Evolutionary conservation across 257 asterid genomes (phyloP).

Genomic region (Leptodermis oblonga): DNA sequence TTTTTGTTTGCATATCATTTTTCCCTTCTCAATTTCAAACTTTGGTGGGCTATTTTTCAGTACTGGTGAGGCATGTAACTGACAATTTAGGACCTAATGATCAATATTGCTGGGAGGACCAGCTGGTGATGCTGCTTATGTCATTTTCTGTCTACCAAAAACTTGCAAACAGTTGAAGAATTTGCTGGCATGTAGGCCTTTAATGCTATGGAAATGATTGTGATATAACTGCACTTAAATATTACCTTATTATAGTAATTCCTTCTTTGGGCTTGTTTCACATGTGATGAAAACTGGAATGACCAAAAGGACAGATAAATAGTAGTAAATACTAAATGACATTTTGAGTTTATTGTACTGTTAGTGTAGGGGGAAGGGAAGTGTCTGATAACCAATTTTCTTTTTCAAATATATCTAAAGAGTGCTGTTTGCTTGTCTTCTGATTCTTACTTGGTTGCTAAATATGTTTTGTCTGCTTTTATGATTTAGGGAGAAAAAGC

Average conservation of each 20-base stretch:
- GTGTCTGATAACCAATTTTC: not conserved
- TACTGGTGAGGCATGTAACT: not conserved
- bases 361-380: not conserved
- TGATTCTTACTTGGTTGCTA: not conserved
- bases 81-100: not conserved
- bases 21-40: not conserved
- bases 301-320: not conserved
- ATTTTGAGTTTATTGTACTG: not conserved
- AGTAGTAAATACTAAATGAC: not conserved
- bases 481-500: conserved; percentile 18
- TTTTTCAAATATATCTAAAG: not conserved
- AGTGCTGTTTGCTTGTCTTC: not conserved
- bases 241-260: conserved; percentile 1
- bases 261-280: not conserved
- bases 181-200: not conserved
- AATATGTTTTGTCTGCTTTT: conserved; percentile 13
- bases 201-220: not conserved
- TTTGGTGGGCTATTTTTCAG: not conserved
- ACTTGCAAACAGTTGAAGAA: conserved; percentile 5
- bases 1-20: not conserved
- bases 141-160: conserved; percentile 8
- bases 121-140: not conserved
- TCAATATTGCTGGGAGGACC: not conserved
- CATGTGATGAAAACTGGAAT: not conserved
- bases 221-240: not conserved